Percentiles rank a stretch among this genome's conserved stretches.
These are phyloP conservation scores for Porpolomopsis calyptriformis DNA, from an alignment of 768 basidiomycete species.

Conservation along the genomic window DNA sequence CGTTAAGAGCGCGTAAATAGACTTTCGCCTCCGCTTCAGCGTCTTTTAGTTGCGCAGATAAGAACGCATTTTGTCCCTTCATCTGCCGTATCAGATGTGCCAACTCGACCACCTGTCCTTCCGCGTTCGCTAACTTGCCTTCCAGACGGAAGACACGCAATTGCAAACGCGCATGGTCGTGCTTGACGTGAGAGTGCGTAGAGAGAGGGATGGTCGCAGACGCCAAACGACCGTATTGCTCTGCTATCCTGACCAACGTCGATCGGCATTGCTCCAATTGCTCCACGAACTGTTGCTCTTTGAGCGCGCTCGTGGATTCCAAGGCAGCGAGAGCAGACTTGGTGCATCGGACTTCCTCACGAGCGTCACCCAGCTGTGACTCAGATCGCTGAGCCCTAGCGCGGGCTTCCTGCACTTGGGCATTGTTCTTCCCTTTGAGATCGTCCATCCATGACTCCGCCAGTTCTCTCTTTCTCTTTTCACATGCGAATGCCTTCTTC, in stretches of 20 bases:
- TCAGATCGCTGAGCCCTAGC: constrained; percentile 25
- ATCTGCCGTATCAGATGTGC: constrained; percentile 49
- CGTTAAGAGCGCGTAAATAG: constrained; percentile 8
- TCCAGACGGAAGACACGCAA: constrained; percentile 43
- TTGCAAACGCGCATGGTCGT: constrained; percentile 28
- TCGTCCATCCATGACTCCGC: constrained; percentile 37
- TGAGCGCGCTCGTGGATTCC: constrained; percentile 22
- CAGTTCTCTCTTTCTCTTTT: constrained; percentile 41
- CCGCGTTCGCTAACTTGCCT: constrained; percentile 58
- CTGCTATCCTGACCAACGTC: constrained; percentile 37
- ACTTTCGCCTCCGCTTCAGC: constrained; percentile 24
- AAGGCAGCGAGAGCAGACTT: constrained; percentile 22
- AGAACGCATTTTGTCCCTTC: constrained; percentile 39
- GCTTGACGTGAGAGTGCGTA: constrained; percentile 29
- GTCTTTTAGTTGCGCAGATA: constrained; percentile 27
- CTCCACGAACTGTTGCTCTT: constrained; percentile 35
- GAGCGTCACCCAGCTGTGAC: constrained; percentile 25
- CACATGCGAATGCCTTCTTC: constrained; percentile 38
- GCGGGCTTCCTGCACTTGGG: constrained; percentile 28
- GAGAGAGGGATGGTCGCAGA: constrained; percentile 30
- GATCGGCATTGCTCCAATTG: constrained; percentile 42
- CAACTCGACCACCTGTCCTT: constrained; percentile 56
- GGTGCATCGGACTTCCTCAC: constrained; percentile 27
- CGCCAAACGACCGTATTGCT: constrained; percentile 45
- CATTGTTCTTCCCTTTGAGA: constrained; percentile 30